Evolutionary conservation across 1,284 basidiomycete genomes (phyloP).

Genomic region (Psilocybe mexicana): DNA sequence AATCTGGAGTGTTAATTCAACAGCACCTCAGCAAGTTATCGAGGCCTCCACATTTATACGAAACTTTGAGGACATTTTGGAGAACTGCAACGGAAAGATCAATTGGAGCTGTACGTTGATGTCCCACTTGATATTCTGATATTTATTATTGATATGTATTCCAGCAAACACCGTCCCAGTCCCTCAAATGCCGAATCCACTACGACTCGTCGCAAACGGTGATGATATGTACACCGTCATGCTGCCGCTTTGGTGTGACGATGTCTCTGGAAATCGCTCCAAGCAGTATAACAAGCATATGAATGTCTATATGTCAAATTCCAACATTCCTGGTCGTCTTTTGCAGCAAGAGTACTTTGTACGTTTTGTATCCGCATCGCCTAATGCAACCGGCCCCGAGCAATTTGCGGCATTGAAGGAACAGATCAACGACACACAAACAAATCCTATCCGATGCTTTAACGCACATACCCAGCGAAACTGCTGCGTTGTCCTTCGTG

Average conservation of each 20-base stretch:
- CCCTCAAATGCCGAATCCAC: conserved; percentile 32
- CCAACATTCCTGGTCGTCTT: conserved; percentile 30
- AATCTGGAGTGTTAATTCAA: too few relatives aligned
- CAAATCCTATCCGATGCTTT: conserved; percentile 12
- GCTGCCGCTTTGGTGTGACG: conserved; percentile 30
- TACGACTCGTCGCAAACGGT: conserved; percentile 28
- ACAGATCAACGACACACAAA: conserved; percentile 19
- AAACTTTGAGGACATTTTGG: background rate
- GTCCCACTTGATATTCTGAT: background rate
- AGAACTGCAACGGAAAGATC: background rate
- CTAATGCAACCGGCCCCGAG: conserved; percentile 31
- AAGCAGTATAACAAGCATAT: conserved; percentile 35
- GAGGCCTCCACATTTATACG: too few relatives aligned
- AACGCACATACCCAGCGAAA: background rate
- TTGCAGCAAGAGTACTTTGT: conserved; percentile 34
- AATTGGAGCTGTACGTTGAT: background rate
- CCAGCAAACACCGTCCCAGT: background rate
- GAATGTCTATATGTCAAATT: conserved; percentile 32
- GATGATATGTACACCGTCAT: conserved; percentile 29
- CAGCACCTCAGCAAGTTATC: too few relatives aligned
- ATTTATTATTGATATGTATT: too few relatives aligned
- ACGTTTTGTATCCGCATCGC: conserved; percentile 38
- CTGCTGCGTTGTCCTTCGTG: background rate
- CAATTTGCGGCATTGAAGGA: conserved; percentile 33
- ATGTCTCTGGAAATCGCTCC: conserved; percentile 32